Evolutionary conservation across 2,329 filamentous ascomycete species (phyloP).

Genomic region (Hypocreales sp.): DNA sequence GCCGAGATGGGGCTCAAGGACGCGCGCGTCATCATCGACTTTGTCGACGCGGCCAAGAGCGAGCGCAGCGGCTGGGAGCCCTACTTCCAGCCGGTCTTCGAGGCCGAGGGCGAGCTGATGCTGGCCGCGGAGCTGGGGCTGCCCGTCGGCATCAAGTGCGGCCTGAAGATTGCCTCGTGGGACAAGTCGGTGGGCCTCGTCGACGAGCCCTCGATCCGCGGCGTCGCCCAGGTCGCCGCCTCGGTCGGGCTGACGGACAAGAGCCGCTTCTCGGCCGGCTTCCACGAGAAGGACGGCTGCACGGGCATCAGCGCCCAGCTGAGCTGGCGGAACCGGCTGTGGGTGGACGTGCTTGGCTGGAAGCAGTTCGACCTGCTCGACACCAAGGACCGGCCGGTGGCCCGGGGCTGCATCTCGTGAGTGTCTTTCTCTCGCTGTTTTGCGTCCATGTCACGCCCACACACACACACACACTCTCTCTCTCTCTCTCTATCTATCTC

Average conservation of each 20-base stretch:
- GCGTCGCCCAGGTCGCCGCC: constrained; percentile 6
- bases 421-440: background rate
- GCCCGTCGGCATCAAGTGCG: constrained; percentile 12
- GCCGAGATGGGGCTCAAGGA: constrained; percentile 14
- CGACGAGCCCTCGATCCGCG: constrained; percentile 13
- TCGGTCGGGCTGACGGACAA: constrained; percentile 3
- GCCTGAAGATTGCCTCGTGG: constrained; percentile 8
- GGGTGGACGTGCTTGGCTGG: constrained; percentile 6
- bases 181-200: constrained; percentile 8
- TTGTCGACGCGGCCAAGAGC: constrained; percentile 8
- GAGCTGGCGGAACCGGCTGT: constrained; percentile 13
- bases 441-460: too few relatives aligned
- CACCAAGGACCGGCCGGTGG: constrained; percentile 7
- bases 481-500: too few relatives aligned
- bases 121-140: constrained; percentile 12
- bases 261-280: constrained; percentile 6
- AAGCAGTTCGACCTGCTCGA: constrained; percentile 7
- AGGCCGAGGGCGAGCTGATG: constrained; percentile 11
- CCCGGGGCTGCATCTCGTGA: constrained; percentile 9
- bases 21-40: constrained; percentile 9
- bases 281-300: constrained; percentile 9
- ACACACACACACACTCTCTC: too few relatives aligned
- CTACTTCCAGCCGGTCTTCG: constrained; percentile 13
- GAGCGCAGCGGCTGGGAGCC: constrained; percentile 10
- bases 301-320: constrained; percentile 11